These are phyloP conservation scores for Lachancea kluyveri DNA, from an alignment of 805 yeast species.

Conservation along the genomic window DNA sequence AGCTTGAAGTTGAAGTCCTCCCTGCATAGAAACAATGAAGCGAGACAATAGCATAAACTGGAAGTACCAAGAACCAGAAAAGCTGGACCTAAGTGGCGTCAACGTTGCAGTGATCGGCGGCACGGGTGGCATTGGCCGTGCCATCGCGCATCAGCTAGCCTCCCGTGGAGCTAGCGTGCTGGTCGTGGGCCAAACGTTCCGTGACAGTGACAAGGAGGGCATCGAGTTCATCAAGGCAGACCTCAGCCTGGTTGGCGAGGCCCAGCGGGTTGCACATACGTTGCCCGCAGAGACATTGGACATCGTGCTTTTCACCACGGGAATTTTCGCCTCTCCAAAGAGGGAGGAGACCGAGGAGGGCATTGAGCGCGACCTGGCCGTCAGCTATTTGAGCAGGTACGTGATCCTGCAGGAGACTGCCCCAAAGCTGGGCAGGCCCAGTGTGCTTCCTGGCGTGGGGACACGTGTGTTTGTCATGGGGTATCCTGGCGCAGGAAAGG, in stretches of 20 bases:
- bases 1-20: no score
- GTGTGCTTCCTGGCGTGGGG: no score
- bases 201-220: conserved; percentile 23
- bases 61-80: not conserved
- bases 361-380: conserved; percentile 35
- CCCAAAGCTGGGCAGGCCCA: conserved; percentile 19
- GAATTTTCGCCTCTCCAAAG: conserved; percentile 32
- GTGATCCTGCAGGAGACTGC: conserved; percentile 27
- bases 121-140: conserved; percentile 36
- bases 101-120: conserved; percentile 34
- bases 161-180: conserved; percentile 29
- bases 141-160: conserved; percentile 25
- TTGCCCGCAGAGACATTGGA: conserved; percentile 21
- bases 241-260: conserved; percentile 26
- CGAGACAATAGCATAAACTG: no score
- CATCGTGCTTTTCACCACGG: conserved; percentile 34
- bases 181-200: conserved; percentile 33
- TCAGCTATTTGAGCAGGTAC: conserved; percentile 33
- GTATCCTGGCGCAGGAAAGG: conserved; percentile 32
- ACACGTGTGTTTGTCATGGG: conserved; percentile 37
- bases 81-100: conserved; percentile 6
- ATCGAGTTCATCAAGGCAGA: conserved; percentile 32
- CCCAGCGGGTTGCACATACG: conserved; percentile 20
- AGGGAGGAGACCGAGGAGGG: conserved; percentile 34
- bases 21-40: no score